Conservation (phyloP, 2,329 filamentous ascomycete genomes). For the Colletotrichum trifolii region DNA sequence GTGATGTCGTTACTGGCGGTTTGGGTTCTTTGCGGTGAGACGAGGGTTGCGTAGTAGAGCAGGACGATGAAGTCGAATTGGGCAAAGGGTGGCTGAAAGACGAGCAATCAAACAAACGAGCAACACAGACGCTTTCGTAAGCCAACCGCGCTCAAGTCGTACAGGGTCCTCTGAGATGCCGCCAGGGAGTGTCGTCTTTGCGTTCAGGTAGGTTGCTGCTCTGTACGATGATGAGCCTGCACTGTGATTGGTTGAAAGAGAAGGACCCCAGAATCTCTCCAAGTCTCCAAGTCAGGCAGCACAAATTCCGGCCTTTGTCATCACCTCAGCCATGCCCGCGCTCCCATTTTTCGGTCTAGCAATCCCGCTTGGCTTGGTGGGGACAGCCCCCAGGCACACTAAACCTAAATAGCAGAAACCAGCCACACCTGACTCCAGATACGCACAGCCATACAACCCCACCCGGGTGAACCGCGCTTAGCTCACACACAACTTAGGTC, state of each 20-base stretch:
- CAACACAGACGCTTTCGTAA: too few relatives aligned
- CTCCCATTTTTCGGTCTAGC: neutral
- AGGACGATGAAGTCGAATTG: too few relatives aligned
- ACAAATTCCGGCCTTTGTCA: neutral
- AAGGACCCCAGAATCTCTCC: neutral
- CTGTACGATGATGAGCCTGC: neutral
- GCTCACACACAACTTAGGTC: constrained; percentile 22
- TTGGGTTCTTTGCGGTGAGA: constrained; percentile 5
- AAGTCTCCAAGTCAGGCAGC: neutral
- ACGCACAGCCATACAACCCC: neutral
- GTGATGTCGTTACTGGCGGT: neutral
- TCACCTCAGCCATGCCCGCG: constrained; percentile 1
- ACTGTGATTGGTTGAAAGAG: constrained; percentile 21
- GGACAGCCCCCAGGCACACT: neutral
- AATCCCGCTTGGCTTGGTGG: neutral
- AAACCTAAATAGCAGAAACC: neutral
- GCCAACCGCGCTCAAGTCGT: too few relatives aligned
- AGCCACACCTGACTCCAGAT: constrained; percentile 11
- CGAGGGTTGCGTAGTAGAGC: neutral
- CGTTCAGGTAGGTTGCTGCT: neutral
- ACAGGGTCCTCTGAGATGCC: neutral
- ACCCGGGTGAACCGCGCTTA: constrained; percentile 24
- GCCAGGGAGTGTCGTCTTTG: constrained; percentile 9
- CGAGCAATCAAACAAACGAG: neutral
- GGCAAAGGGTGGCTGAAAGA: too few relatives aligned